Evolutionary conservation across 495 filamentous ascomycete species (phyloP).

Genomic region (Penicillium lagena): DNA sequence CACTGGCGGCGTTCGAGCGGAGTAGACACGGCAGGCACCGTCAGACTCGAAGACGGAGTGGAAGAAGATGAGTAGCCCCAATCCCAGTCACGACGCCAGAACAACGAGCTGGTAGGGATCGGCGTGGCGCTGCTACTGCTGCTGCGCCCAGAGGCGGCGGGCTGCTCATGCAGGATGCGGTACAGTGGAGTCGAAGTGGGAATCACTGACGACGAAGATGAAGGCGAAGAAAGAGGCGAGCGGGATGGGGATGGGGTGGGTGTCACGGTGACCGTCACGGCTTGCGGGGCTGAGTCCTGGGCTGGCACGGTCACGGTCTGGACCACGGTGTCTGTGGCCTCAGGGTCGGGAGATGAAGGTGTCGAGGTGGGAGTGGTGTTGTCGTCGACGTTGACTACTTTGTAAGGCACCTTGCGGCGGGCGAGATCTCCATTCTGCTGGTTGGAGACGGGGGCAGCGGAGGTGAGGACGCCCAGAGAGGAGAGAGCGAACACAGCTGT

Average conservation of each 20-base stretch:
- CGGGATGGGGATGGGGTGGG: constrained; percentile 12
- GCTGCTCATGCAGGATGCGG: too few relatives aligned
- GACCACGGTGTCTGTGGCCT: constrained; percentile 8
- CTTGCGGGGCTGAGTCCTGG: constrained; percentile 17
- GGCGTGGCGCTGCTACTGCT: too few relatives aligned
- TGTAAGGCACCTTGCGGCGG: constrained; percentile 31
- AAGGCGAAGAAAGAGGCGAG: constrained; percentile 8
- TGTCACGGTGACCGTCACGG: constrained; percentile 27
- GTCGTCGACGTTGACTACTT: constrained; percentile 44
- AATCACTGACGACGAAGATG: neutral
- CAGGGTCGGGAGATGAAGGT: constrained; percentile 9
- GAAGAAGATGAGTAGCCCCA: too few relatives aligned
- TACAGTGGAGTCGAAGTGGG: constrained; percentile 9
- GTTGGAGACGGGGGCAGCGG: constrained; percentile 28
- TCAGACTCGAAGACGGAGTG: too few relatives aligned
- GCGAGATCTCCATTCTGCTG: constrained; percentile 18
- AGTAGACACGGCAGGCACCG: too few relatives aligned
- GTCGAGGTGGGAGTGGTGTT: neutral
- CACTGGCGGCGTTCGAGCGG: too few relatives aligned
- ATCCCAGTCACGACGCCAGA: too few relatives aligned
- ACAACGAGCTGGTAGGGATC: too few relatives aligned
- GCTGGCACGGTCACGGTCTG: constrained; percentile 29
- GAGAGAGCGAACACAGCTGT: constrained; percentile 25
- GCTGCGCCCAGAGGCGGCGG: too few relatives aligned
- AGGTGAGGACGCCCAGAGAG: constrained; percentile 16